Conservation (phyloP, 805 yeast species). For the Zygotorulaspora florentina region DNA sequence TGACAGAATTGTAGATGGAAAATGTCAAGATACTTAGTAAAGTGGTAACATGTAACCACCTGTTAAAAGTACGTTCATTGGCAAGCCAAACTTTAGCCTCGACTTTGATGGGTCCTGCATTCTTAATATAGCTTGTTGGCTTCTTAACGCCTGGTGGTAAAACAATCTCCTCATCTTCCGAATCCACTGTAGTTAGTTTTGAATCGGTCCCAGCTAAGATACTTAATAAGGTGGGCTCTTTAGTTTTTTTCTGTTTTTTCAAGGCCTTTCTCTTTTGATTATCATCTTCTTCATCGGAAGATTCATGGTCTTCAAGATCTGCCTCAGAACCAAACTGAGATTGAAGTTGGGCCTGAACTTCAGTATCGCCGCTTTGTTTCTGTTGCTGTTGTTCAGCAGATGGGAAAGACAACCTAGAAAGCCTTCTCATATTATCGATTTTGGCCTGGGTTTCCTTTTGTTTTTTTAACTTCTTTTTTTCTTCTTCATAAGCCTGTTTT, state of each 20-base stretch:
- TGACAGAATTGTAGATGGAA: constrained; percentile 72
- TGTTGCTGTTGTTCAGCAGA: constrained; percentile 7
- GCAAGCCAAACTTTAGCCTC: constrained; percentile 99
- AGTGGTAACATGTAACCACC: constrained; percentile 90
- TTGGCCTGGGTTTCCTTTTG: constrained; percentile 37
- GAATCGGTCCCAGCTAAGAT: constrained; percentile 41
- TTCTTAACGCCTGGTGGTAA: constrained; percentile 86
- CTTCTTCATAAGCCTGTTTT: constrained; percentile 70
- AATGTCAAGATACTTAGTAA: constrained; percentile 81
- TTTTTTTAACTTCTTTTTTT: constrained; percentile 49
- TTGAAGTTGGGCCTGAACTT: constrained; percentile 3
- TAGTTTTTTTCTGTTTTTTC: constrained; percentile 30
- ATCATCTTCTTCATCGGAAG: constrained; percentile 41
- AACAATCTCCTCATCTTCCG: constrained; percentile 82
- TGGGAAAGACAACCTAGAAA: constrained; percentile 25
- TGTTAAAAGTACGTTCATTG: constrained; percentile 92
- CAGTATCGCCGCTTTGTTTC: constrained; percentile 2
- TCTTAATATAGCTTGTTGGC: constrained; percentile 75
- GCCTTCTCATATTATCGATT: constrained; percentile 37
- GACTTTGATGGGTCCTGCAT: constrained; percentile 87
- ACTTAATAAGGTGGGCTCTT: constrained; percentile 34
- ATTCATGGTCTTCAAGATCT: constrained; percentile 55
- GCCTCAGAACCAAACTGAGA: constrained; percentile 33
- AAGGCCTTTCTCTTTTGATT: constrained; percentile 9
- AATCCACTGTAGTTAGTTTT: constrained; percentile 55